A percentile compares a stretch with the other conserved stretches of the same genome.
Evolutionary conservation across 106 monocot genomes (phyloP).

Genomic region (Allium fistulosum): DNA sequence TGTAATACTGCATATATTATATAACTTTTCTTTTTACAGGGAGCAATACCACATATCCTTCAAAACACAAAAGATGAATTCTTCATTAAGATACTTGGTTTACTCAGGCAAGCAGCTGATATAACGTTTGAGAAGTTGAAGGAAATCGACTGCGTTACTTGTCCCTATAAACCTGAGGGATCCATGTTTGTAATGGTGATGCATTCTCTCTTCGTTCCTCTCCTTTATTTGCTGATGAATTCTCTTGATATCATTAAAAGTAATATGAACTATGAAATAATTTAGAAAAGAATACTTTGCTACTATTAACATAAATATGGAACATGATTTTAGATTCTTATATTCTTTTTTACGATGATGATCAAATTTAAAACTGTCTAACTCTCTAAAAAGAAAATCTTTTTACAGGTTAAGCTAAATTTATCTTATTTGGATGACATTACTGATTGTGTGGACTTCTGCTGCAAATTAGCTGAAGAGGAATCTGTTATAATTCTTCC

Average conservation of each 20-base stretch:
- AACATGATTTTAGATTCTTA: too few relatives aligned
- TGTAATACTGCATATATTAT: background rate
- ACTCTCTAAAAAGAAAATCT: background rate
- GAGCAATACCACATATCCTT: background rate
- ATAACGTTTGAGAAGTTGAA: background rate
- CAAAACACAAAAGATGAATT: background rate
- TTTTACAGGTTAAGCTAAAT: background rate
- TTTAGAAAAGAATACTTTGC: background rate
- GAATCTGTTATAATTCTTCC: background rate
- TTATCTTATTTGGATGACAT: background rate
- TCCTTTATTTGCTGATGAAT: too few relatives aligned
- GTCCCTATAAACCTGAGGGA: background rate
- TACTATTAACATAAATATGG: background rate
- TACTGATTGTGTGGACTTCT: background rate
- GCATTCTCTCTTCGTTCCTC: background rate
- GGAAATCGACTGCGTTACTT: background rate
- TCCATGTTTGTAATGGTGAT: background rate
- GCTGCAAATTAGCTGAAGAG: background rate
- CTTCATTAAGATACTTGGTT: background rate
- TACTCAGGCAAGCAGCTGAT: background rate
- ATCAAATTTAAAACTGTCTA: background rate
- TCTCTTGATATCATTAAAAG: background rate
- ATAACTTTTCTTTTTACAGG: background rate
- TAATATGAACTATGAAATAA: background rate
- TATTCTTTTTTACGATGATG: too few relatives aligned